Evolutionary conservation across 176 grass and related monocot species (phyloP).

Genomic region (Otatea glauca): DNA sequence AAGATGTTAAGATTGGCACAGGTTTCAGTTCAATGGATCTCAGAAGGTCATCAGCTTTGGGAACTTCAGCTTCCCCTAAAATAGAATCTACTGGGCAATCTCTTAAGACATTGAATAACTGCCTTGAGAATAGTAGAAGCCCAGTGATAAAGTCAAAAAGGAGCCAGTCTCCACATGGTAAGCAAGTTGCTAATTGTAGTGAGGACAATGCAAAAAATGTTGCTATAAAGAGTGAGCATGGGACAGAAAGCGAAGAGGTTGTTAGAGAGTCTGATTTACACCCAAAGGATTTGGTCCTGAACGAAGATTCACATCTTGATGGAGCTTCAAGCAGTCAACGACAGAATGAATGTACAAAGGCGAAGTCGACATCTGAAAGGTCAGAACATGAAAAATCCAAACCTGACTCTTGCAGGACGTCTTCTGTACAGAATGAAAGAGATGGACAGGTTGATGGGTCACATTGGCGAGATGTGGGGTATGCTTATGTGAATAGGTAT

Average conservation of each 20-base stretch:
- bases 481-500: slow-evolving; percentile 65
- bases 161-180: slow-evolving; percentile 40
- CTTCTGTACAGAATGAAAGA: slow-evolving; percentile 52
- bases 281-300: slow-evolving; percentile 29
- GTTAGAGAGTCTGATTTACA: slow-evolving; percentile 39
- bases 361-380: slow-evolving; percentile 37
- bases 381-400: slow-evolving; percentile 51
- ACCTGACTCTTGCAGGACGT: slow-evolving; percentile 35
- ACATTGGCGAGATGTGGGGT: slow-evolving; percentile 36
- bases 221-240: slow-evolving; percentile 41
- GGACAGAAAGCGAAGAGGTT: slow-evolving; percentile 43
- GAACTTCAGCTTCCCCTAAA: slow-evolving; percentile 43
- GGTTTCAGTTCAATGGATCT: slow-evolving; percentile 31
- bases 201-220: slow-evolving; percentile 33
- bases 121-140: slow-evolving; percentile 38
- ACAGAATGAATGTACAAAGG: slow-evolving; percentile 25
- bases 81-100: slow-evolving; percentile 18
- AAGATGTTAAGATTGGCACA: slow-evolving; percentile 23
- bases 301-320: slow-evolving; percentile 41
- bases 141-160: slow-evolving; percentile 39
- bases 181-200: slow-evolving; percentile 31
- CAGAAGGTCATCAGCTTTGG: slow-evolving; percentile 17
- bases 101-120: neutral
- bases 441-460: slow-evolving; percentile 44
- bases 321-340: slow-evolving; percentile 48